Base-by-base conservation (phyloP, 2,329 filamentous ascomycete species). In the Aspergillus caelatus region DNA sequence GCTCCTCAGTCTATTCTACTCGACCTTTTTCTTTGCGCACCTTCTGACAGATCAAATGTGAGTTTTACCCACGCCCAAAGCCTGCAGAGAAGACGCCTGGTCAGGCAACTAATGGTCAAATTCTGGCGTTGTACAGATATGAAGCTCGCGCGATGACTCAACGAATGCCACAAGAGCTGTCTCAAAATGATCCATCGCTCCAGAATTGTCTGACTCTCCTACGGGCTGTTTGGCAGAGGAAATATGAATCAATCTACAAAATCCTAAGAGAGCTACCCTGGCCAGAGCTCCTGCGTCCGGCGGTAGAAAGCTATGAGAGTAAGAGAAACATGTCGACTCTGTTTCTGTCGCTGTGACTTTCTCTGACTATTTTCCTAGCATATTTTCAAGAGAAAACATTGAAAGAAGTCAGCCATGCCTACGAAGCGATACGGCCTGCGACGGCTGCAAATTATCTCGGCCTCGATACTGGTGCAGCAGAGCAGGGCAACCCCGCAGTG, bases 91-190 rank as follows among this genome's bases (percentile, higher is more conserved):
- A n/a, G 19, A 14, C 5, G 43, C 8, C 14, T 57, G 19, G 21
- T 19, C 28, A 43, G 14, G 52, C 53, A 50, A 39, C 60, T 62
- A 52, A 68, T n/a, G 39, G 28, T 52, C 34, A 56, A 32, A 48
- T 39, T 19, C 10, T 53, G 34, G 14, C 19, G 4, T 55, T n/a
- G 12, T 36, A 60, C 54, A 79, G 78, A 59, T 66, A 71, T 53
- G 79, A 80, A 75, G 78, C 79, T 58, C 78, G 77, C n/a, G 73
- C 76, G 46, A 66, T 79, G 62, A 77, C 72, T 6, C 68, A 75
- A 48, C 73, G 79, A 57, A 71, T 80, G 59, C 79, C 78, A 0
- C 66, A 66, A 55, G 63, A 63, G 1, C 58, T 80, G 21, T 59
- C 71, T 21, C 65, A 72, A 41, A 66, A 67, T 19, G 75, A 79